These are phyloP conservation scores for Panus rudis DNA, from an alignment of 768 basidiomycete species.

Conservation along the genomic window DNA sequence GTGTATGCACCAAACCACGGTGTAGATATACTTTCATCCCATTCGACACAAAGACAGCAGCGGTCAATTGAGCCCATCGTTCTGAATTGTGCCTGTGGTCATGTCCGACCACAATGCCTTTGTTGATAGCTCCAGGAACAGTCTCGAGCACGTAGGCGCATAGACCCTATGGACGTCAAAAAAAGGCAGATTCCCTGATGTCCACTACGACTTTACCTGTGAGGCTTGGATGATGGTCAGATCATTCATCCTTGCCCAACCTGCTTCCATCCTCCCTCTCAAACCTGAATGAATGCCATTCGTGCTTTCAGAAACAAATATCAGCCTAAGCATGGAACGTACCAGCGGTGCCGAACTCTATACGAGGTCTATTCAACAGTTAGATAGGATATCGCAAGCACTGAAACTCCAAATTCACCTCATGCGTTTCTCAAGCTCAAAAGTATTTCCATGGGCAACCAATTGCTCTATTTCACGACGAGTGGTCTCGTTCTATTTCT, in stretches of 20 bases:
- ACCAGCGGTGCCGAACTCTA: slow-evolving; percentile 88
- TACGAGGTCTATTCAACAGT: slow-evolving; percentile 43
- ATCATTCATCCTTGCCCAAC: slow-evolving; percentile 90
- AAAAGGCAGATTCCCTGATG: background rate
- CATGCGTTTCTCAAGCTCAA: slow-evolving; percentile 51
- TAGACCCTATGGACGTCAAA: slow-evolving; percentile 47
- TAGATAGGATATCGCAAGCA: background rate
- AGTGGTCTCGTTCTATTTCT: slow-evolving; percentile 51
- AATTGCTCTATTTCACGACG: slow-evolving; percentile 41
- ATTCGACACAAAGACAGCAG: slow-evolving; percentile 56
- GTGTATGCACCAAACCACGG: slow-evolving; percentile 70
- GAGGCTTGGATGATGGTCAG: slow-evolving; percentile 76
- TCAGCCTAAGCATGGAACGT: slow-evolving; percentile 7
- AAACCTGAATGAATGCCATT: slow-evolving; percentile 41
- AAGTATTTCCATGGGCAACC: slow-evolving; percentile 32
- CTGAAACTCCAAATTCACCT: slow-evolving; percentile 27
- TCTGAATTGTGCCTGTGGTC: slow-evolving; percentile 81
- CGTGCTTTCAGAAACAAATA: background rate
- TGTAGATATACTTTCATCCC: slow-evolving; percentile 67
- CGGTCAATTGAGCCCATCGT: slow-evolving; percentile 71
- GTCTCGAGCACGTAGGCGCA: slow-evolving; percentile 60
- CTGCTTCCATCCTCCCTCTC: slow-evolving; percentile 79
- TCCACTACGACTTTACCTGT: slow-evolving; percentile 41
- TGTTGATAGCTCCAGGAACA: slow-evolving; percentile 42
- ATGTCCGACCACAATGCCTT: slow-evolving; percentile 79